Evolutionary conservation across 1,139 yeast genomes (phyloP).

Genomic region (Kluyveromyces sp.): DNA sequence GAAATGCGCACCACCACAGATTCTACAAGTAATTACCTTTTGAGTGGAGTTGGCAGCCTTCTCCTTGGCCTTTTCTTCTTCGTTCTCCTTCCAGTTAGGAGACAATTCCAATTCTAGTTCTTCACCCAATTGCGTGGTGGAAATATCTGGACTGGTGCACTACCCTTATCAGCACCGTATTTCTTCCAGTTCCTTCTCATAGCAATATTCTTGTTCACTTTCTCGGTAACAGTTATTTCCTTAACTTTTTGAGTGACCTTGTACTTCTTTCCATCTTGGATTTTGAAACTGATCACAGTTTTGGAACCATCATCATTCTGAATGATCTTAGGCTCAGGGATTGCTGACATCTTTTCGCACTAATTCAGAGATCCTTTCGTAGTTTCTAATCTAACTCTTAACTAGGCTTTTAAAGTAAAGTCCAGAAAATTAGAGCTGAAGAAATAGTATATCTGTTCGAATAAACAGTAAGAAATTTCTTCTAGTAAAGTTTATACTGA

Average conservation of each 20-base stretch:
- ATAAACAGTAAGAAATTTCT: no score
- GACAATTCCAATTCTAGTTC: slow-evolving; percentile 64
- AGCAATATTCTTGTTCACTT: slow-evolving; percentile 72
- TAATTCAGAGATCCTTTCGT: not conserved
- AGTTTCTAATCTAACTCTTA: not conserved
- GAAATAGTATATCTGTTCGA: not conserved
- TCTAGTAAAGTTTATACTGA: not conserved
- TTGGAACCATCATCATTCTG: slow-evolving; percentile 83
- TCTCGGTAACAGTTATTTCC: slow-evolving; percentile 70
- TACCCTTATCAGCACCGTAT: slow-evolving; percentile 75
- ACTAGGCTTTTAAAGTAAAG: not conserved
- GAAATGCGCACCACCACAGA: slow-evolving; percentile 85
- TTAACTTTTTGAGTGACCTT: slow-evolving; percentile 80
- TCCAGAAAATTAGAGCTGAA: not conserved
- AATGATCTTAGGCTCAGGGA: slow-evolving; percentile 61
- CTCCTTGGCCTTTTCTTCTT: slow-evolving; percentile 53
- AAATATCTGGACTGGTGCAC: slow-evolving; percentile 74
- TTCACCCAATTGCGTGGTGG: slow-evolving; percentile 88
- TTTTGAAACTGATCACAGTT: slow-evolving; percentile 71
- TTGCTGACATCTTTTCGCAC: slow-evolving; percentile 32
- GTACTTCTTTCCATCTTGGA: slow-evolving; percentile 77
- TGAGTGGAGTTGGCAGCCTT: slow-evolving; percentile 48
- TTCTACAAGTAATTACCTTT: slow-evolving; percentile 64
- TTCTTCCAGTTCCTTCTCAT: slow-evolving; percentile 66
- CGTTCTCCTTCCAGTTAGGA: slow-evolving; percentile 66